These are phyloP conservation scores for Flagelloscypha sp. DNA, from an alignment of 768 basidiomycete species.

Conservation along the genomic window DNA sequence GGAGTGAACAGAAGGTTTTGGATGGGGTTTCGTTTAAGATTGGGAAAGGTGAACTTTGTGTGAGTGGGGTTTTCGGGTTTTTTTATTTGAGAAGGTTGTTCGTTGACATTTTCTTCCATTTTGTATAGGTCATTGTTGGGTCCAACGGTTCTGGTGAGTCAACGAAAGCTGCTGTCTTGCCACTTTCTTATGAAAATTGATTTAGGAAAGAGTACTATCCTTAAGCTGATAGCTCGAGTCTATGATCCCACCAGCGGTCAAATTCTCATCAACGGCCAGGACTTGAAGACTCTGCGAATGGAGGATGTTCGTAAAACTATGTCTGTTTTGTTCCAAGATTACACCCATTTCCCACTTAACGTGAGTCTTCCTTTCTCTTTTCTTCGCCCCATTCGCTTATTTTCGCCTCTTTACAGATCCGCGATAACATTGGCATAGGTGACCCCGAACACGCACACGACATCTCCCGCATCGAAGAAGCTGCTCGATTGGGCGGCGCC, in stretches of 20 bases:
- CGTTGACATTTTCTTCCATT: neutral
- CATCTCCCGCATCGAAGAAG: constrained; percentile 30
- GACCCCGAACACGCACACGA: constrained; percentile 30
- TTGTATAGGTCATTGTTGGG: constrained; percentile 37
- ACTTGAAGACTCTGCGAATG: constrained; percentile 33
- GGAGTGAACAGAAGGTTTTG: constrained; percentile 31
- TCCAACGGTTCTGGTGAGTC: constrained; percentile 35
- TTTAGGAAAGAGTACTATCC: constrained; percentile 37
- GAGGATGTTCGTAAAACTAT: constrained; percentile 33
- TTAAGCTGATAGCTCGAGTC: constrained; percentile 40
- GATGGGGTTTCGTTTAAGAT: constrained; percentile 38
- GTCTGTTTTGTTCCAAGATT: constrained; percentile 45
- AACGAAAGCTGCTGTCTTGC: neutral
- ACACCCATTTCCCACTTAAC: constrained; percentile 43
- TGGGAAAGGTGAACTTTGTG: constrained; percentile 37
- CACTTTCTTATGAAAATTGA: neutral
- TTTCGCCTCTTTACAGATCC: constrained; percentile 25
- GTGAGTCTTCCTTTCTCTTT: too few relatives aligned
- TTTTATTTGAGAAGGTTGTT: neutral
- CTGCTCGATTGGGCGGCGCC: constrained; percentile 44
- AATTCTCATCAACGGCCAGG: constrained; percentile 35
- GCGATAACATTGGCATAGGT: constrained; percentile 44
- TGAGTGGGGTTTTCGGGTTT: constrained; percentile 15
- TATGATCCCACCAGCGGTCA: constrained; percentile 38
- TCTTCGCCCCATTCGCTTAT: neutral